Evolutionary conservation across 331 rosid genomes (phyloP).

Genomic region (Dryas integrifolia): DNA sequence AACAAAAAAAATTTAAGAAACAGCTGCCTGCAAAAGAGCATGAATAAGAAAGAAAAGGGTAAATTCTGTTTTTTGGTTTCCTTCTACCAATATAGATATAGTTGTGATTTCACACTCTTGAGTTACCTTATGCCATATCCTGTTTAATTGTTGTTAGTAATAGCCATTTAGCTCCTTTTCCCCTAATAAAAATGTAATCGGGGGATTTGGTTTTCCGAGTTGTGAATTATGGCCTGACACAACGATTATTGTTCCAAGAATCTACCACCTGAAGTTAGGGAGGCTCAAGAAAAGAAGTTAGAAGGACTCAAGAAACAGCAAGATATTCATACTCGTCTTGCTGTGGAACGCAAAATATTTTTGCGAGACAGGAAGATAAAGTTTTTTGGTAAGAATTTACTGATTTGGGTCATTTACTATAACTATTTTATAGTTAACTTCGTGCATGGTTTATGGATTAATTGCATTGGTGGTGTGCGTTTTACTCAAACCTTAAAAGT

Average conservation of each 20-base stretch:
- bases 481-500: conserved; percentile 14
- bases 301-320: conserved; percentile 84
- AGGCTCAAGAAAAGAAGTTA: conserved; percentile 75
- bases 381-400: conserved; percentile 63
- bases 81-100: neutral
- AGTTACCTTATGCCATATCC: neutral
- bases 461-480: conserved; percentile 4
- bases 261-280: conserved; percentile 67
- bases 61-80: neutral
- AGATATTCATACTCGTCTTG: conserved; percentile 82
- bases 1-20: no score
- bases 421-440: neutral
- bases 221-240: conserved; percentile 11
- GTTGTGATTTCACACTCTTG: neutral
- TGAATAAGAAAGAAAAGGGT: no score
- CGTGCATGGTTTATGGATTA: neutral
- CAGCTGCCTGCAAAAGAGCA: no score
- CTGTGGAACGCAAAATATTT: conserved; percentile 83
- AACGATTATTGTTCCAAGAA: conserved; percentile 34
- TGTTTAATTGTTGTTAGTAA: neutral
- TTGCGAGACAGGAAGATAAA: conserved; percentile 82
- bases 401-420: conserved; percentile 2
- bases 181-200: neutral
- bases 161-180: neutral
- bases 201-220: neutral